phyloP scores from a whole-genome alignment of 805 yeast genomes.

The Peterozyma xylosa region DNA sequence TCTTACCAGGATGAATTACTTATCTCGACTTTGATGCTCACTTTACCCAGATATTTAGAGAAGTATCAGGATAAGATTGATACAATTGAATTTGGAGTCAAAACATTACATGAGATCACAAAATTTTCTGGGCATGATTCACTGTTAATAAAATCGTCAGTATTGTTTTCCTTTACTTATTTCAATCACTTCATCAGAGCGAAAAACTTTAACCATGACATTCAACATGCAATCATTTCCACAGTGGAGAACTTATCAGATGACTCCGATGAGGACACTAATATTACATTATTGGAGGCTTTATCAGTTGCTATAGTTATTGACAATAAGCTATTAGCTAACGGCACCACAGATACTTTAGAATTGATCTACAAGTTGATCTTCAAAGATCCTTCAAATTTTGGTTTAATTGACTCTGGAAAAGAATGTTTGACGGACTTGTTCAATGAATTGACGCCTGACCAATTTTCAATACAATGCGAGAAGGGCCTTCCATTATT shows the following conservation, averaged over 20 bases:
- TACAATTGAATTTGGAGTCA: conserved; percentile 16
- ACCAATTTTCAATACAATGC: conserved; percentile 39
- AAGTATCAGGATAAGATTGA: conserved; percentile 30
- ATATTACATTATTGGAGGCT: conserved; percentile 65
- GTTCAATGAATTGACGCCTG: conserved; percentile 35
- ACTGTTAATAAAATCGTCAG: conserved; percentile 20
- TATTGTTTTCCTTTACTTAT: conserved; percentile 46
- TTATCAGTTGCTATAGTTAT: conserved; percentile 51
- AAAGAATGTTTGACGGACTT: conserved; percentile 61
- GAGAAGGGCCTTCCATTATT: conserved; percentile 46
- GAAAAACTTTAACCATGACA: conserved; percentile 14
- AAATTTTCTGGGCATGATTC: conserved; percentile 15
- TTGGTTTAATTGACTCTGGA: conserved; percentile 60
- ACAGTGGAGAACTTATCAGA: conserved; percentile 39
- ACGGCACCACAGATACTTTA: conserved; percentile 26
- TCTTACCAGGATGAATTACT: conserved; percentile 27
- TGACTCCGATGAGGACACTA: conserved; percentile 75
- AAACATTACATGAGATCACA: conserved; percentile 15
- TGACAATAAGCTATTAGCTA: conserved; percentile 25
- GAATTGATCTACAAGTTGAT: conserved; percentile 57
- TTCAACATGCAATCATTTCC: conserved; percentile 20
- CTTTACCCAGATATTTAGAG: conserved; percentile 51
- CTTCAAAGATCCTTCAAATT: conserved; percentile 65
- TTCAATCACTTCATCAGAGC: conserved; percentile 23
- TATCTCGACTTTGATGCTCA: conserved; percentile 38